Evolutionary conservation across 164 flowering plant genomes (phyloP), one percentile per base, ranked within the genome.

Genomic region (Macadamia tetraphylla): DNA sequence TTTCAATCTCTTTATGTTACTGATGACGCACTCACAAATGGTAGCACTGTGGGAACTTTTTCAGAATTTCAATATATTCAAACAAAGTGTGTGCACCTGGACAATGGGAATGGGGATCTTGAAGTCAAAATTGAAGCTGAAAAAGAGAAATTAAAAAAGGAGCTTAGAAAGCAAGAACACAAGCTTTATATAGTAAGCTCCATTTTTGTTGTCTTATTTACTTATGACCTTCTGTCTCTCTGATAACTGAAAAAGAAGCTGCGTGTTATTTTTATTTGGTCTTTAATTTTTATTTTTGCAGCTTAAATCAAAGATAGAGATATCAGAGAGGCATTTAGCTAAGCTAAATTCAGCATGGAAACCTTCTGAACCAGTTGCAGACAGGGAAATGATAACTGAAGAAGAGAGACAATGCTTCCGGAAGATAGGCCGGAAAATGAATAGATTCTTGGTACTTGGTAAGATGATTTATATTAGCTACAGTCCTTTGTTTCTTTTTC

Each of bases 291-390:
- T 51, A 30, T 40, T 17, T 70, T 51, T 77, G 74, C 86, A 94
- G 97, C 96, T 94, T 62, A 80, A 81, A 65, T 73, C n/a, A 67
- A 94, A 94, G 85, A 85, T 86, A 69, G 78, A 82, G 75, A 85
- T 61, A 76, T 84, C 97, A 49, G 82, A 75, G 29, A 80, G 64
- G 68, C 82, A 70, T 70, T 67, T 90, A 66, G 56, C 68, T 5
- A 83, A 83, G 74, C 79, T 94, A 70, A 78, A 87, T 74, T 80
- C 81, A 56, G 69, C 67, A 48, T 85, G 88, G 87, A 69, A 59
- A 58, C 87, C 85, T 69, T 60, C 86, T 43, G 85, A 81, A 67
- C 66, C 32, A 67, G 85, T 78, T 59, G 67, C 66, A 51, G 98
- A 94, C 75, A 78, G 61, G 67, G 98, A 91, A 82, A 71, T 84